These are phyloP conservation scores for Trifolium subterraneum DNA, from an alignment of 306 rosid genomes.

Conservation along the genomic window DNA sequence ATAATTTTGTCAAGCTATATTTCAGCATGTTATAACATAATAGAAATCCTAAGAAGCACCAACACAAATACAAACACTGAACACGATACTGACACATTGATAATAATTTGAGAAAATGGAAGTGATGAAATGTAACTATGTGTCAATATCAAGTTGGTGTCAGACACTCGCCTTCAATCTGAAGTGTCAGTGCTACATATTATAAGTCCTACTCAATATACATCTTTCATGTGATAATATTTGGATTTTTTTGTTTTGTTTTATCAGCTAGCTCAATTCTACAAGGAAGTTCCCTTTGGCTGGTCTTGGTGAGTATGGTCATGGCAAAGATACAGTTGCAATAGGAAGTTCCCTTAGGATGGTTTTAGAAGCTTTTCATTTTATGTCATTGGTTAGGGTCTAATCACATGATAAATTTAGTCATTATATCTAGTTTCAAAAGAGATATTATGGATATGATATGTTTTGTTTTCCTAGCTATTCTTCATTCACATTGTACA, in stretches of 20 bases:
- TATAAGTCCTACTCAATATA: not conserved
- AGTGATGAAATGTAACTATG: not conserved
- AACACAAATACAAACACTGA: not conserved
- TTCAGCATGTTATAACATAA: not conserved
- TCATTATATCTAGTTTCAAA: slow-evolving; percentile 4
- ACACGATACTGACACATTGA: not conserved
- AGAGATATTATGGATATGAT: slow-evolving; percentile 9
- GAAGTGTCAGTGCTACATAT: not conserved
- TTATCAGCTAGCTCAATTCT: slow-evolving; percentile 52
- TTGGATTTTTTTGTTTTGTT: not conserved
- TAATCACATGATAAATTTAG: not conserved
- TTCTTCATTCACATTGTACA: slow-evolving; percentile 9
- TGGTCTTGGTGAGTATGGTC: slow-evolving; percentile 40
- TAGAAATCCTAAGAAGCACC: not conserved
- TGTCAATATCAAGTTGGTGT: not conserved
- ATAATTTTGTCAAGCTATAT: slow-evolving; percentile 3
- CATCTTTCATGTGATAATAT: slow-evolving; percentile 2
- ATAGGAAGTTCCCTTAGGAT: slow-evolving; percentile 18
- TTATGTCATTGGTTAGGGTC: slow-evolving; percentile 27
- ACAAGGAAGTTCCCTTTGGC: slow-evolving; percentile 49
- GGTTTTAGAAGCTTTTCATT: slow-evolving; percentile 27
- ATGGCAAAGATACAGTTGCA: slow-evolving; percentile 42
- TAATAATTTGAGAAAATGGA: not conserved
- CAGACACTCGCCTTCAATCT: not conserved
- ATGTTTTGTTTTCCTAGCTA: not conserved